These are phyloP conservation scores for Sporothrix humicola DNA, from an alignment of 2,329 filamentous ascomycete genomes.

Conservation along the genomic window DNA sequence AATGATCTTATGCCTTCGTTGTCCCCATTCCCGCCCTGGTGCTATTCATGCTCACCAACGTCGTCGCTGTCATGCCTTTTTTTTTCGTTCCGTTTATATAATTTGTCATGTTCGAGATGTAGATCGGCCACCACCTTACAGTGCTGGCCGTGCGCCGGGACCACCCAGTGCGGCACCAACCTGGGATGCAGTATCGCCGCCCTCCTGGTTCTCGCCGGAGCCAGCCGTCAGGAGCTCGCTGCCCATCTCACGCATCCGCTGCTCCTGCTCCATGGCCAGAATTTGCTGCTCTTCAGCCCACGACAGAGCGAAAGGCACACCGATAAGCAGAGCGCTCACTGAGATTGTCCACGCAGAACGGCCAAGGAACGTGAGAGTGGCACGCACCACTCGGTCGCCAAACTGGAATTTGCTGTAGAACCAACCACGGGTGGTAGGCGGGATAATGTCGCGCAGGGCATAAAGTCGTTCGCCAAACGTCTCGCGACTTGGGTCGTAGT, in stretches of 20 bases:
- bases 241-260: slow-evolving; percentile 91
- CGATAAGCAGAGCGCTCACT: slow-evolving; percentile 86
- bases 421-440: slow-evolving; percentile 72
- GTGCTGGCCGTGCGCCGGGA: slow-evolving; percentile 52
- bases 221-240: slow-evolving; percentile 68
- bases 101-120: background rate
- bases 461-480: slow-evolving; percentile 70
- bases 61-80: slow-evolving; percentile 1
- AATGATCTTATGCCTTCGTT: background rate
- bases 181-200: slow-evolving; percentile 54
- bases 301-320: slow-evolving; percentile 90
- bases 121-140: slow-evolving; percentile 48
- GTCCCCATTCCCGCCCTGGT: background rate
- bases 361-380: slow-evolving; percentile 72
- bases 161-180: slow-evolving; percentile 57
- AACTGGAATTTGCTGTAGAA: slow-evolving; percentile 65
- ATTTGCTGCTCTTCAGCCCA: slow-evolving; percentile 96
- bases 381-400: slow-evolving; percentile 63
- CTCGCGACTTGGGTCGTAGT: slow-evolving; percentile 66
- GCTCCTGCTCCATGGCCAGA: slow-evolving; percentile 96
- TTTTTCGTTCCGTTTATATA: background rate
- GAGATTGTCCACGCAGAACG: slow-evolving; percentile 90
- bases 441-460: slow-evolving; percentile 77
- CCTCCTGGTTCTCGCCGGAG: slow-evolving; percentile 43
- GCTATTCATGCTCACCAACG: background rate